phyloP scores from a whole-genome alignment of 2,329 filamentous ascomycete genomes.

The Xylaria sp. region DNA sequence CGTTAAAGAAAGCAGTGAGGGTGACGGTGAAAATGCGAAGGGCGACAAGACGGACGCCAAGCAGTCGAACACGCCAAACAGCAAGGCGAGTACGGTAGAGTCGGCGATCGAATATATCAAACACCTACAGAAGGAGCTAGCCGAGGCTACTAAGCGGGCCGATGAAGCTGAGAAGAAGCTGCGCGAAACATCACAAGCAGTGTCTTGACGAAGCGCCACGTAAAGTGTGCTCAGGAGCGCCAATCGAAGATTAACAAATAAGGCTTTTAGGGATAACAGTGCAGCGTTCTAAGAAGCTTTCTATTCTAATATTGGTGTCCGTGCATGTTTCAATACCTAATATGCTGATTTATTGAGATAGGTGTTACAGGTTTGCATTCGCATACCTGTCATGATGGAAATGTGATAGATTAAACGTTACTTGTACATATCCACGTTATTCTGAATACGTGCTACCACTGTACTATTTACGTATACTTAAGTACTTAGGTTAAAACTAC shows the following conservation, averaged over 20 bases:
- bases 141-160: constrained; percentile 71
- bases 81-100: constrained; percentile 98
- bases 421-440: constrained; percentile 19
- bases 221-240: background rate
- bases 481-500: background rate
- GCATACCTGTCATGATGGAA: constrained; percentile 3
- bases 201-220: constrained; percentile 9
- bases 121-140: constrained; percentile 78
- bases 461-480: background rate
- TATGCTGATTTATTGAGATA: background rate
- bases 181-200: constrained; percentile 35
- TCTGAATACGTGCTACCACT: background rate
- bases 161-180: constrained; percentile 73
- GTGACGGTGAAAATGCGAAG: constrained; percentile 58
- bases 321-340: constrained; percentile 14
- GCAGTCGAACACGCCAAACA: constrained; percentile 71
- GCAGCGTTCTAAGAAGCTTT: background rate
- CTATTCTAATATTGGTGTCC: background rate
- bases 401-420: background rate
- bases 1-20: constrained; percentile 57
- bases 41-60: constrained; percentile 57
- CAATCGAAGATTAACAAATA: background rate
- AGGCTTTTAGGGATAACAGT: background rate
- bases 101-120: constrained; percentile 96
- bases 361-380: constrained; percentile 7